Evolutionary conservation across 1,139 yeast genomes (phyloP).

Genomic region (Candida sanyaensis): DNA sequence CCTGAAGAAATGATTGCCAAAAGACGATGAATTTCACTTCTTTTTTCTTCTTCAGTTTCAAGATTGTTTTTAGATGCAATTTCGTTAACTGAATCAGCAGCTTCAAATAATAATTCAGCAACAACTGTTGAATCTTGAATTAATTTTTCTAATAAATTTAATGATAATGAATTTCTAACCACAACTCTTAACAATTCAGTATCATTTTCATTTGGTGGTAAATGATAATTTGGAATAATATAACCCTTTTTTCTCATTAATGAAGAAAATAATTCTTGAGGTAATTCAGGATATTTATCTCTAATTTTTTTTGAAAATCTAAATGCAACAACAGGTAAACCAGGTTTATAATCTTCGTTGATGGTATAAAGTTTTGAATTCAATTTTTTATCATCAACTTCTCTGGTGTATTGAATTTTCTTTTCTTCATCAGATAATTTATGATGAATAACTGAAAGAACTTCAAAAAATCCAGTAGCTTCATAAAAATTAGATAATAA

Average conservation of each 20-base stretch:
- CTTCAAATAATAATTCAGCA: constrained; percentile 52
- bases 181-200: constrained; percentile 83
- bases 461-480: constrained; percentile 66
- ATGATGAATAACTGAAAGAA: constrained; percentile 78
- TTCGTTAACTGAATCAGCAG: constrained; percentile 30
- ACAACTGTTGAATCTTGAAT: constrained; percentile 64
- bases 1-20: constrained; percentile 43
- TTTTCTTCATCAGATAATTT: constrained; percentile 24
- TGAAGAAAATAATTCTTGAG: constrained; percentile 77
- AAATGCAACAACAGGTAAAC: constrained; percentile 90
- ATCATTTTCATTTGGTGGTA: constrained; percentile 60
- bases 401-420: constrained; percentile 22
- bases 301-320: constrained; percentile 62
- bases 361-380: constrained; percentile 9
- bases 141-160: constrained; percentile 72
- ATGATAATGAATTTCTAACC: constrained; percentile 69
- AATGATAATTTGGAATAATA: constrained; percentile 87
- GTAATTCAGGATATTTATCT: constrained; percentile 71
- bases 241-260: constrained; percentile 80
- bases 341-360: constrained; percentile 59
- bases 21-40: constrained; percentile 30
- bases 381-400: constrained; percentile 8
- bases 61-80: constrained; percentile 19
- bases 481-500: constrained; percentile 66
- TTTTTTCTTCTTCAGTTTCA: constrained; percentile 21